A percentile compares a stretch with the other conserved stretches of the same genome.
phyloP scores from a whole-genome alignment of 805 yeast species.

The Candida sakaeoensis region DNA sequence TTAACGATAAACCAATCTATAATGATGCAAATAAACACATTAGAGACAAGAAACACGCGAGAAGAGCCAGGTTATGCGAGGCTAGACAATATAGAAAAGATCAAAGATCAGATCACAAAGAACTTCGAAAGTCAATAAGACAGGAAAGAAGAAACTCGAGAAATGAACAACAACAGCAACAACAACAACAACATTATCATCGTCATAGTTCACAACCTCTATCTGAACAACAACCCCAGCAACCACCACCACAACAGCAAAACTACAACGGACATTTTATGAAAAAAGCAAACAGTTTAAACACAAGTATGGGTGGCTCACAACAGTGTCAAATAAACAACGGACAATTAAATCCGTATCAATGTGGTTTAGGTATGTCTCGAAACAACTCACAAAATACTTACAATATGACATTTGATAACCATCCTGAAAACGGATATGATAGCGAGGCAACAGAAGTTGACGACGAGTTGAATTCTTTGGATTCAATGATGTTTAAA shows the following conservation, averaged over 20 bases:
- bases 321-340: not conserved
- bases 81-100: slow-evolving; percentile 7
- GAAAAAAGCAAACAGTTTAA: slow-evolving; percentile 4
- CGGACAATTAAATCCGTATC: slow-evolving; percentile 7
- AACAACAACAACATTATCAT: slow-evolving; percentile 7
- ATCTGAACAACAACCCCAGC: slow-evolving; percentile 9
- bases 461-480: slow-evolving; percentile 10
- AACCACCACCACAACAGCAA: slow-evolving; percentile 4
- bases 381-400: slow-evolving; percentile 2
- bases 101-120: slow-evolving; percentile 11
- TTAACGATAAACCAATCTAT: slow-evolving; percentile 38
- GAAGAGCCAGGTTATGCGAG: slow-evolving; percentile 9
- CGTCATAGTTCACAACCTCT: too few relatives aligned
- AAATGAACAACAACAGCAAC: slow-evolving; percentile 5
- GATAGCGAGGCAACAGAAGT: slow-evolving; percentile 9
- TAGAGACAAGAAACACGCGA: slow-evolving; percentile 9
- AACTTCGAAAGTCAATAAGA: not conserved
- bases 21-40: slow-evolving; percentile 34
- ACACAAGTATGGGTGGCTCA: not conserved
- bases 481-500: slow-evolving; percentile 4
- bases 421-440: slow-evolving; percentile 1
- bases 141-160: not conserved
- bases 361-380: not conserved
- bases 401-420: not conserved
- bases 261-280: slow-evolving; percentile 5